Evolutionary conservation across 441 rosid genomes (phyloP).

Genomic region (Euphorbia schlechtendalii): DNA sequence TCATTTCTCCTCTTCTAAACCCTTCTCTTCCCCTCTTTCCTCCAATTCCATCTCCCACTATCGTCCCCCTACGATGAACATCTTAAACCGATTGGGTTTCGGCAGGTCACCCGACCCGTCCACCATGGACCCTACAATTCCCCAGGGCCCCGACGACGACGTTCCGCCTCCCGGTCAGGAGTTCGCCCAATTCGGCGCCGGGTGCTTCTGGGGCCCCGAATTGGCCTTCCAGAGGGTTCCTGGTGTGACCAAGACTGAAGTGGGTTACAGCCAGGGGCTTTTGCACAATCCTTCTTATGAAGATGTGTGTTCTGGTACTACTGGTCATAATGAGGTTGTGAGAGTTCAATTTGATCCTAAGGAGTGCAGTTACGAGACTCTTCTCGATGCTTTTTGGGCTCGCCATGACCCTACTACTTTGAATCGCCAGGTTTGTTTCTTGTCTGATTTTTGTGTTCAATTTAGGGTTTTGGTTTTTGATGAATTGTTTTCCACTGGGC

Average conservation of each 20-base stretch:
- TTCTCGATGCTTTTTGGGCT: conserved; percentile 81
- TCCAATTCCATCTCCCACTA: conserved; percentile 20
- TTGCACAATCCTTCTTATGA: conserved; percentile 57
- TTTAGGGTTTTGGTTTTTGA: neutral
- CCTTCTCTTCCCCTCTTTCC: conserved; percentile 18
- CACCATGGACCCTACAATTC: conserved; percentile 47
- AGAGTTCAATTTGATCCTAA: conserved; percentile 82
- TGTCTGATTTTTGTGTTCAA: no score
- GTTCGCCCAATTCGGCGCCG: conserved; percentile 79
- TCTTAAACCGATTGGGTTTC: conserved; percentile 75
- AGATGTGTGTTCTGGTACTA: conserved; percentile 66
- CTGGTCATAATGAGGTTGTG: conserved; percentile 64
- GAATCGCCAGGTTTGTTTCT: conserved; percentile 66
- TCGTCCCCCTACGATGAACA: conserved; percentile 58
- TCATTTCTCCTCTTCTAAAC: conserved; percentile 19
- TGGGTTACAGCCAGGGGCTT: conserved; percentile 65
- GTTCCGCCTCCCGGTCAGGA: conserved; percentile 59
- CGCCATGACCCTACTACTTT: conserved; percentile 83
- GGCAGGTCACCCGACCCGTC: conserved; percentile 46
- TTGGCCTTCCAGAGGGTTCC: conserved; percentile 72
- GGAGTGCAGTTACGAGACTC: conserved; percentile 48
- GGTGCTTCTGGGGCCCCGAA: conserved; percentile 95
- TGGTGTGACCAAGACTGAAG: conserved; percentile 74
- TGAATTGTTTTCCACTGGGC: neutral
- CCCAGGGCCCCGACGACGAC: conserved; percentile 69